A percentile compares a stretch with the other conserved stretches of the same genome.
These are phyloP conservation scores for Rhodotorula sp. DNA, from an alignment of 1,284 basidiomycete species.

Conservation along the genomic window DNA sequence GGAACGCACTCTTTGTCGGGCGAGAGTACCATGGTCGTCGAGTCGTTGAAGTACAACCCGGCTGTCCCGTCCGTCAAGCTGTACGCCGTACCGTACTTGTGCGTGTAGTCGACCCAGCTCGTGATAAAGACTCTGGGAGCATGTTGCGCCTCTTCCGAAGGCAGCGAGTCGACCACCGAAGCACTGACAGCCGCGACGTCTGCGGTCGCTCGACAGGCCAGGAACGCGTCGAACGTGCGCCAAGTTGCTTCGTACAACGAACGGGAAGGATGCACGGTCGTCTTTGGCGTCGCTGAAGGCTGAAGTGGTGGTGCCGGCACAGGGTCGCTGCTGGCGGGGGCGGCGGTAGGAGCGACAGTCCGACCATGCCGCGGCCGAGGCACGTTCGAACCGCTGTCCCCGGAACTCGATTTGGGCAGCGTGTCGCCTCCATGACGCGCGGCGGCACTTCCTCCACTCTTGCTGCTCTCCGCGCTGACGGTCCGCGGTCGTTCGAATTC, in stretches of 20 bases:
- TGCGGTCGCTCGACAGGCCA: conserved; percentile 7
- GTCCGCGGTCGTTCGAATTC: conserved; percentile 8
- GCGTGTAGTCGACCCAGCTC: conserved; percentile 97
- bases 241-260: conserved; percentile 39
- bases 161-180: conserved; percentile 3
- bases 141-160: background rate
- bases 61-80: conserved; percentile 91
- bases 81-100: conserved; percentile 98
- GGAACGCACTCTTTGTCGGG: conserved; percentile 71
- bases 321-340: no score
- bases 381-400: no score
- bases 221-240: conserved; percentile 30
- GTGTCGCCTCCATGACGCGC: background rate
- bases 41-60: conserved; percentile 95
- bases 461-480: background rate
- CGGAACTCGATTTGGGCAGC: no score
- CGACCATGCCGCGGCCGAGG: conserved; percentile 3
- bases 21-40: conserved; percentile 76
- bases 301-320: background rate
- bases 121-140: conserved; percentile 79
- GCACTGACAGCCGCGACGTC: background rate
- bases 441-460: background rate
- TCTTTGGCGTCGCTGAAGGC: background rate
- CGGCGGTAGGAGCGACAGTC: background rate
- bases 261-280: conserved; percentile 18